Percentiles rank a stretch among this genome's conserved stretches.
Evolutionary conservation across 768 basidiomycete genomes (phyloP).

Genomic region (Trametes meyenii): DNA sequence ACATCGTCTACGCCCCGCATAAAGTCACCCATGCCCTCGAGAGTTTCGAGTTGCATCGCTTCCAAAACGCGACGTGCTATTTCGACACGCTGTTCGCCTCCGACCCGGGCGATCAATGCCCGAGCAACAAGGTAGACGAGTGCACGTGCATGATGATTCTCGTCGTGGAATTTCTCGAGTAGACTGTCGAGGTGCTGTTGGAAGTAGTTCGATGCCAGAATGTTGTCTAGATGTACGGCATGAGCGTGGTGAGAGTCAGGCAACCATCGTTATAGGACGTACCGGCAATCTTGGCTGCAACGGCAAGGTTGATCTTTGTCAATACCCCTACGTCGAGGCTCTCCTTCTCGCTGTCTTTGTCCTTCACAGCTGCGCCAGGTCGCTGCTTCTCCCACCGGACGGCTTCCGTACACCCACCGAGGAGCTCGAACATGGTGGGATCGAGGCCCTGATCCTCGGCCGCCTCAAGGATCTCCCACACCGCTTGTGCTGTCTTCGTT

Average conservation of each 20-base stretch:
- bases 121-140: constrained; percentile 66
- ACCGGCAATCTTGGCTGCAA: constrained; percentile 73
- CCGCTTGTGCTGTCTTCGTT: constrained; percentile 62
- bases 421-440: constrained; percentile 42
- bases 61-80: constrained; percentile 52
- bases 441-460: constrained; percentile 27
- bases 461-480: constrained; percentile 71
- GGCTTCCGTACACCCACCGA: constrained; percentile 56
- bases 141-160: constrained; percentile 53
- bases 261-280: constrained; percentile 14
- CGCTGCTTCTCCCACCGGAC: constrained; percentile 41
- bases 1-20: constrained; percentile 34
- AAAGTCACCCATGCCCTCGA: constrained; percentile 48
- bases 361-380: constrained; percentile 36
- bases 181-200: constrained; percentile 49
- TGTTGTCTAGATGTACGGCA: constrained; percentile 48
- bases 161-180: constrained; percentile 51
- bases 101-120: constrained; percentile 56
- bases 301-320: constrained; percentile 51
- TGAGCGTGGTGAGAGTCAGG: too few species aligned
- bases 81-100: constrained; percentile 61
- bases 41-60: constrained; percentile 47
- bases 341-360: constrained; percentile 30
- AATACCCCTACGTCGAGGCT: constrained; percentile 42
- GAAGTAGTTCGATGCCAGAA: constrained; percentile 53